Base-by-base conservation (phyloP, 768 basidiomycete species). In the Phanerodontia chrysosporium region DNA sequence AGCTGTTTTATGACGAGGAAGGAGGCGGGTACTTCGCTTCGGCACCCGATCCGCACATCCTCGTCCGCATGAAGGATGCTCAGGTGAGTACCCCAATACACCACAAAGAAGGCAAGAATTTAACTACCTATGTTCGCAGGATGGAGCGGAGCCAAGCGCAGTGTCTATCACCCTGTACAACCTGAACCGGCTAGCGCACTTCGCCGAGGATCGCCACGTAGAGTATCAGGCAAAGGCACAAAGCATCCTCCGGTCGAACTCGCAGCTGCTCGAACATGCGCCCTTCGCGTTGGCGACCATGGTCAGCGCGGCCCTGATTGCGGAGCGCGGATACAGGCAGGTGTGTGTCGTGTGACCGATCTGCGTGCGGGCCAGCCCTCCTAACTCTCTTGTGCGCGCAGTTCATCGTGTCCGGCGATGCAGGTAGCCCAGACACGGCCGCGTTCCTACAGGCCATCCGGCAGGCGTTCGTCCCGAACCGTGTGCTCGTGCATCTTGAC, bases 1-100 rank as follows among this genome's bases (percentile, higher is more conserved):
- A 72, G 60, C 62, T 76, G 5, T 78, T 78, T 63, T 74, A 70
- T 62, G 76, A 78, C 59, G 39, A 65, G 6, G 62, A 69, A n/a
- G 66, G 61, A n/a, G 73, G 74, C n/a, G 76, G 76, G 8, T 78
- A 75, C 63, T 78, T 70, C 55, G 71, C 72, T 2, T 72, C 70
- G 56, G 72, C 73, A 1, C 72, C 70, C 1, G 74, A 76, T 58
- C 63, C 61, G 44, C 68, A 71, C 49, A 74, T 75, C 44, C 63
- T 77, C 29, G 66, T 77, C 10, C 66, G 76, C 10, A 70, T 75
- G 71, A 76, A 76, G 61, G 75, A 76, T 48, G 64, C 68, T 1
- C 65, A 67, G 64, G 65, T 64, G 30, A 6, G 61, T 5, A 39
- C 28, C 7, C 48, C 21, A 28, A 7, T 10, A 25, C 13, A 10